phyloP scores from a whole-genome alignment of 2,329 filamentous ascomycete species.

The Sarocladiaceae sp. region DNA sequence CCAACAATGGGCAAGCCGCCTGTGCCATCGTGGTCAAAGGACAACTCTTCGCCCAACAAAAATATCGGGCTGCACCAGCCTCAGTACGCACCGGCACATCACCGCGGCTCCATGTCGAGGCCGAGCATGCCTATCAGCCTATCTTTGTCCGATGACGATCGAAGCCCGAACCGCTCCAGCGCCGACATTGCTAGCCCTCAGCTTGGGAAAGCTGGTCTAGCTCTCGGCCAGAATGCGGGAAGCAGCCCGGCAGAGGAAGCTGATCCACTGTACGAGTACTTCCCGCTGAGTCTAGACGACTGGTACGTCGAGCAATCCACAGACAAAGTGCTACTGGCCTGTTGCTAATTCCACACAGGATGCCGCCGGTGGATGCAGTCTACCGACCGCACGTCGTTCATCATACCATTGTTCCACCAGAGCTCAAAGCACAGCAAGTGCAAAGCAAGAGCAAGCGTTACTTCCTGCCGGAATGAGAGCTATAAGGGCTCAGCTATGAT shows the following conservation, averaged over 20 bases:
- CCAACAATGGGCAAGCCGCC: slow-evolving; percentile 43
- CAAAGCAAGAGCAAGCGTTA: slow-evolving; percentile 64
- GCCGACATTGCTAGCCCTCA: slow-evolving; percentile 47
- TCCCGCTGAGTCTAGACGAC: slow-evolving; percentile 83
- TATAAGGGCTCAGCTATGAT: neutral
- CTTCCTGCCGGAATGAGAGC: slow-evolving; percentile 55
- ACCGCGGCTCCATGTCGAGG: slow-evolving; percentile 12
- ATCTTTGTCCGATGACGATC: slow-evolving; percentile 55
- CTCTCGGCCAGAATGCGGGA: slow-evolving; percentile 31
- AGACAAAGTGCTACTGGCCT: slow-evolving; percentile 13
- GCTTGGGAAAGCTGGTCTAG: slow-evolving; percentile 31
- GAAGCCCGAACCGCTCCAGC: slow-evolving; percentile 45
- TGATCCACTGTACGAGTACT: slow-evolving; percentile 90
- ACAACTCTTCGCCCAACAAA: slow-evolving; percentile 22
- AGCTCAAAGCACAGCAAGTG: slow-evolving; percentile 62
- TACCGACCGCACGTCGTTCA: slow-evolving; percentile 92
- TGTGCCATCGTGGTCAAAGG: slow-evolving; percentile 43
- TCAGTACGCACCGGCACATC: neutral
- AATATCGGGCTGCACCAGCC: slow-evolving; percentile 8
- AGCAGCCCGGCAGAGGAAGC: slow-evolving; percentile 67
- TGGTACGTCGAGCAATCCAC: slow-evolving; percentile 44
- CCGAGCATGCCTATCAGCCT: slow-evolving; percentile 37
- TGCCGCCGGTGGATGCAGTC: slow-evolving; percentile 82
- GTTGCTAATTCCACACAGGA: slow-evolving; percentile 36
- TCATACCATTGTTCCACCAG: slow-evolving; percentile 66